Base-by-base conservation (phyloP, 331 rosid species). In the Quercus tomentella region DNA sequence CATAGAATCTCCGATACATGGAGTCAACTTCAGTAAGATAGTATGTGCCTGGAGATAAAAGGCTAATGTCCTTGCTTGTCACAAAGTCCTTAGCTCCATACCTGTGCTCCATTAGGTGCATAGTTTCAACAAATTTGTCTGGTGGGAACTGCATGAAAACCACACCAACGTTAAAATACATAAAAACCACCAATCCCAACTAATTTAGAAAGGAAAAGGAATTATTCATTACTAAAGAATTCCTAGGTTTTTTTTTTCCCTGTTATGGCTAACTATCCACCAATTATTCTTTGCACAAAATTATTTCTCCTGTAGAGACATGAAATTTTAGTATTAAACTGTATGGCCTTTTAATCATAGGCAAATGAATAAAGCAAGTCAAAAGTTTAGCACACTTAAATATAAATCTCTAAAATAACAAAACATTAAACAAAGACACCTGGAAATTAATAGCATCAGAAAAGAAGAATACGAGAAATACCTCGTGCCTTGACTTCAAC, bases 21-120 rank as follows among this genome's bases (percentile, higher is more conserved):
- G 93, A 83, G 76, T 96, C 99, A 3, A 96, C 99, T 85, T 96
- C 93, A 0, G 99, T 96, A 73, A 96, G 99, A 84, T 96, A 96
- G 93, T 84, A 96, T 23, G 98, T 92, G 84, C 98, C 99, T 52
- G 93, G 83, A 58, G 89, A 33, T 78, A 96, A 86, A 76, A 90
- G 93, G 88, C 91, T 87, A 66, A 10, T 70, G 81, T 96, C 99
- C 88, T 92, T 87, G 91, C 91, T 93, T 37, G 99, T 96, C 80
- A 87, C 93, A 70, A 87, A 93, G 82, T 93, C 99, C 85, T 96
- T 96, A 31, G 80, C 97, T 71, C 99, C 99, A 77, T 96, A 96
- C 80, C 97, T 84, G 78, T 92, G 97, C 85, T 96, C 99, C 98
- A 93, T 93, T 68, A 96, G 82, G 94, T 96, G 87, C 93, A 96